These are phyloP conservation scores for Rostrohypoxylon terebratum DNA, from an alignment of 495 filamentous ascomycete species.

Conservation along the genomic window DNA sequence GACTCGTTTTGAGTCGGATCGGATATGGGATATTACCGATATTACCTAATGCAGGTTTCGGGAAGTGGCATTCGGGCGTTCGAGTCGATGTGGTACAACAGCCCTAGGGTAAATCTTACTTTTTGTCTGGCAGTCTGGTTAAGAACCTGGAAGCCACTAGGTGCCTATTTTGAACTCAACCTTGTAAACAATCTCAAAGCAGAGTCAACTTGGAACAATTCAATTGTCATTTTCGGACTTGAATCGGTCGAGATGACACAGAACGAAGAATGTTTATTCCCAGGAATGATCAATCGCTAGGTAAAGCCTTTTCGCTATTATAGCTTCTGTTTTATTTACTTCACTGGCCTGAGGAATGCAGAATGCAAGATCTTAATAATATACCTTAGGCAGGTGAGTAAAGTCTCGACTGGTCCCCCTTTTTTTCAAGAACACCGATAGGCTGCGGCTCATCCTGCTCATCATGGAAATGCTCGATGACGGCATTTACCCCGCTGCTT, in stretches of 20 bases:
- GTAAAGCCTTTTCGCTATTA: not conserved
- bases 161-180: too few species aligned
- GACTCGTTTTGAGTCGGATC: not conserved
- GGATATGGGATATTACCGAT: not conserved
- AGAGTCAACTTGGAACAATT: too few species aligned
- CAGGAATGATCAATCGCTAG: not conserved
- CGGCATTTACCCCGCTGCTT: constrained; percentile 16
- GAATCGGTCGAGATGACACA: not conserved
- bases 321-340: not conserved
- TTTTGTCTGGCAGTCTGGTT: too few species aligned
- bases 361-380: not conserved
- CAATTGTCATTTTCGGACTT: not conserved
- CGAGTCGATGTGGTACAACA: not conserved
- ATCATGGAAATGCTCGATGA: not conserved
- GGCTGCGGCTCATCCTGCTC: not conserved
- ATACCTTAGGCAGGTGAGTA: not conserved
- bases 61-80: not conserved
- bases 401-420: not conserved
- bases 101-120: not conserved
- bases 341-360: not conserved
- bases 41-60: not conserved
- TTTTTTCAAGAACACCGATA: not conserved
- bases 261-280: not conserved
- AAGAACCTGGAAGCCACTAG: too few species aligned
- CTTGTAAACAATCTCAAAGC: too few species aligned